Conservation (phyloP, 2,329 filamentous ascomycete genomes). For the Phyllosticta capitalensis region DNA sequence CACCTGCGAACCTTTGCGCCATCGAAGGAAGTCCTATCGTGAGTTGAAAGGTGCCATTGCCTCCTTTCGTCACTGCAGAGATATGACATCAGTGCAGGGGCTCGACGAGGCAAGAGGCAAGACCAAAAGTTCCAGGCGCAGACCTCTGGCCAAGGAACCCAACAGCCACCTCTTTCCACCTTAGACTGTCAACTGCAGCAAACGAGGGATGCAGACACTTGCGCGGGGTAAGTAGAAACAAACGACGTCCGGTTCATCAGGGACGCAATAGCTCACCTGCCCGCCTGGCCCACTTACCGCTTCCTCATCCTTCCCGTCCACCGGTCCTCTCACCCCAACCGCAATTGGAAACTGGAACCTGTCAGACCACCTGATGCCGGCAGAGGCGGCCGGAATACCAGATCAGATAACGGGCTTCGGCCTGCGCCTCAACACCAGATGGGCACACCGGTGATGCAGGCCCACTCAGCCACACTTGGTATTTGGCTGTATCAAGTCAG, state of each 20-base stretch:
- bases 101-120: not conserved
- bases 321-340: not conserved
- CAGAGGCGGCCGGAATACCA: not conserved
- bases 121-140: not conserved
- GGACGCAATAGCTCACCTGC: not conserved
- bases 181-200: not conserved
- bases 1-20: too few relatives aligned
- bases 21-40: too few relatives aligned
- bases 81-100: too few relatives aligned
- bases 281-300: not conserved
- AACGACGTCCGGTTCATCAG: not conserved
- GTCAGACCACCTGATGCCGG: not conserved
- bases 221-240: not conserved
- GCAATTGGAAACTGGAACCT: not conserved
- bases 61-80: too few relatives aligned
- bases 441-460: not conserved
- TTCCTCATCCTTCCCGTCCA: not conserved
- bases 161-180: not conserved
- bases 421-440: not conserved
- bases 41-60: too few relatives aligned
- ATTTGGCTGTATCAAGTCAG: not conserved
- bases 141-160: not conserved
- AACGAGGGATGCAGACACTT: not conserved
- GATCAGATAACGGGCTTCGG: not conserved
- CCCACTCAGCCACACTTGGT: not conserved